These are phyloP conservation scores for Pythium volutum DNA, from an alignment of 352 stramenopile species.

Conservation along the genomic window DNA sequence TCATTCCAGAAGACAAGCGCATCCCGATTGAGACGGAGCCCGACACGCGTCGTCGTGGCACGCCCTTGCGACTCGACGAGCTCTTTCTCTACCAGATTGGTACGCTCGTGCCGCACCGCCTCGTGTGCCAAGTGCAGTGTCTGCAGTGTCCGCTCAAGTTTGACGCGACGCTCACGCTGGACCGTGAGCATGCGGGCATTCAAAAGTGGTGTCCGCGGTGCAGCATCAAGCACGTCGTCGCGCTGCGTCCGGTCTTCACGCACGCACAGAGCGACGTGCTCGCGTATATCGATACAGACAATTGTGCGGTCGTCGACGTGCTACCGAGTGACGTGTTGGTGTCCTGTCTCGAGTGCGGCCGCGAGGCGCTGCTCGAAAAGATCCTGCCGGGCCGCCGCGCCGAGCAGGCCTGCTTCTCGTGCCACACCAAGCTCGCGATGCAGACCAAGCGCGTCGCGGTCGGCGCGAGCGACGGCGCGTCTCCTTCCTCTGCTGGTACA, in stretches of 20 bases:
- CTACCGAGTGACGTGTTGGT: conserved; percentile 68
- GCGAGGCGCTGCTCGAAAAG: conserved; percentile 58
- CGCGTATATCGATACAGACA: conserved; percentile 69
- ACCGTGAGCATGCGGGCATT: conserved; percentile 27
- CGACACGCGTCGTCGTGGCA: conserved; percentile 42
- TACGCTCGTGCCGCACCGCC: conserved; percentile 61
- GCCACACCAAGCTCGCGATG: conserved; percentile 75
- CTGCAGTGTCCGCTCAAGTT: conserved; percentile 74
- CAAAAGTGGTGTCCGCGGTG: conserved; percentile 83
- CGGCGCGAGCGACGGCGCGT: conserved; percentile 5
- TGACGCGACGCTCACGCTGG: conserved; percentile 49
- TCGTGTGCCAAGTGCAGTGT: conserved; percentile 70
- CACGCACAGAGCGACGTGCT: conserved; percentile 61
- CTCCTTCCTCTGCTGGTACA: not conserved
- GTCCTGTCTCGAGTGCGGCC: conserved; percentile 63
- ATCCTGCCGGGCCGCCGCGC: conserved; percentile 47
- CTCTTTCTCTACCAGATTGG: conserved; percentile 78
- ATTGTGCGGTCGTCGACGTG: conserved; percentile 69
- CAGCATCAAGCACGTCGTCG: conserved; percentile 66
- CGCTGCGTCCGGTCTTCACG: conserved; percentile 62
- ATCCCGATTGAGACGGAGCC: conserved; percentile 56
- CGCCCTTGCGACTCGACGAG: conserved; percentile 55
- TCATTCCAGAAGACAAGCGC: conserved; percentile 47
- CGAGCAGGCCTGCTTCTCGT: conserved; percentile 69
- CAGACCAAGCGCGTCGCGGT: conserved; percentile 56